These are phyloP conservation scores for Juncus inflexus DNA, from an alignment of 176 grass and related monocot genomes.

Conservation along the genomic window DNA sequence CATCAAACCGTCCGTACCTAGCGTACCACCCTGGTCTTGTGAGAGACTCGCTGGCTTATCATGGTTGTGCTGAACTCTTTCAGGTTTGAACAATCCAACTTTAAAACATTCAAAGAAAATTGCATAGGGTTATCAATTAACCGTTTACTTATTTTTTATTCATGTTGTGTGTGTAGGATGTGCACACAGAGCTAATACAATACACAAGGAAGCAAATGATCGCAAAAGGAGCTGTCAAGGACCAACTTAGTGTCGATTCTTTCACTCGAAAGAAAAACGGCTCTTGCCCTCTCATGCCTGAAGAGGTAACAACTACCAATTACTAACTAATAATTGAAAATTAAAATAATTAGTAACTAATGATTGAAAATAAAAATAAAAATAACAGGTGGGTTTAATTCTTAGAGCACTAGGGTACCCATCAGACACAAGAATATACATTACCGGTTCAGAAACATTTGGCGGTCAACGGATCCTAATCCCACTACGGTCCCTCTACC, in stretches of 20 bases:
- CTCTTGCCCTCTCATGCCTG: slow-evolving; percentile 89
- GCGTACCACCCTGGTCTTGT: slow-evolving; percentile 82
- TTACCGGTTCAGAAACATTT: slow-evolving; percentile 94
- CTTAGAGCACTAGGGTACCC: slow-evolving; percentile 93
- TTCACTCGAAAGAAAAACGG: slow-evolving; percentile 74
- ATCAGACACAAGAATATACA: slow-evolving; percentile 76
- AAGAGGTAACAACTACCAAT: slow-evolving; percentile 56
- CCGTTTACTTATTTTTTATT: background rate
- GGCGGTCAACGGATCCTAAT: slow-evolving; percentile 86
- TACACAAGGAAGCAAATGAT: slow-evolving; percentile 95
- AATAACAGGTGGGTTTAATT: slow-evolving; percentile 70
- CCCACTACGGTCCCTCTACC: slow-evolving; percentile 85
- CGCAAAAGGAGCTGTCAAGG: slow-evolving; percentile 59
- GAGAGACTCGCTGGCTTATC: slow-evolving; percentile 92
- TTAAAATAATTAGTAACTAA: no score
- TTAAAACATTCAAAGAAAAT: slow-evolving; percentile 5
- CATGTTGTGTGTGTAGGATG: slow-evolving; percentile 50
- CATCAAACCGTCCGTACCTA: slow-evolving; percentile 69
- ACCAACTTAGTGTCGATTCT: slow-evolving; percentile 77
- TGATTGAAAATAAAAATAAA: no score
- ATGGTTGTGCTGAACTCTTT: slow-evolving; percentile 97
- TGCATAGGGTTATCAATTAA: background rate
- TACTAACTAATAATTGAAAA: no score
- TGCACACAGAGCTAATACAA: slow-evolving; percentile 96
- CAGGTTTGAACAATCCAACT: slow-evolving; percentile 54